Evolutionary conservation across 495 filamentous ascomycete species (phyloP).

Genomic region (Penicillium bialowiezense): DNA sequence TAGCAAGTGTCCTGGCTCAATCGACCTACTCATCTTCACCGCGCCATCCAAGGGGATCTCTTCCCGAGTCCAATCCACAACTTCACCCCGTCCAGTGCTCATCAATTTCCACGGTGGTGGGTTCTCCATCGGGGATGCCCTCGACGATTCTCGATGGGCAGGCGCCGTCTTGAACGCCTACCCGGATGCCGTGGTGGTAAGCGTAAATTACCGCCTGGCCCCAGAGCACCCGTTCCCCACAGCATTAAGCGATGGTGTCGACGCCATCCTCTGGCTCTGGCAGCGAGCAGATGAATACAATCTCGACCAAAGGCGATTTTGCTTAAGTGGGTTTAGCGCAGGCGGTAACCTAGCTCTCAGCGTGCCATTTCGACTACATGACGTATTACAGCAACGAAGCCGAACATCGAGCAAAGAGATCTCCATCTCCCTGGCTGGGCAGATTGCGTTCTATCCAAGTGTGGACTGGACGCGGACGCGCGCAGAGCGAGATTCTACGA

Average conservation of each 20-base stretch:
- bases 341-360: slow-evolving; percentile 76
- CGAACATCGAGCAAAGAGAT: slow-evolving; percentile 6
- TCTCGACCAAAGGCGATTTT: slow-evolving; percentile 54
- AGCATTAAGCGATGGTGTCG: slow-evolving; percentile 62
- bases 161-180: slow-evolving; percentile 7
- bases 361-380: slow-evolving; percentile 57
- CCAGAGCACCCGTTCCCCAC: slow-evolving; percentile 42
- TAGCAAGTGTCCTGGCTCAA: slow-evolving; percentile 14
- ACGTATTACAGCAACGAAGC: slow-evolving; percentile 16
- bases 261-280: slow-evolving; percentile 53
- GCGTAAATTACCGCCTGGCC: slow-evolving; percentile 34
- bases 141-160: slow-evolving; percentile 22
- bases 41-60: neutral
- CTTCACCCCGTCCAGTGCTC: slow-evolving; percentile 7
- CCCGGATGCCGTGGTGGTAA: slow-evolving; percentile 16
- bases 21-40: slow-evolving; percentile 23
- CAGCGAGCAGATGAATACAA: slow-evolving; percentile 43
- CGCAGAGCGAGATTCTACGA: slow-evolving; percentile 33
- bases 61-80: neutral
- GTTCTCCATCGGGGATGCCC: slow-evolving; percentile 34
- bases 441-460: slow-evolving; percentile 69
- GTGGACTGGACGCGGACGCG: slow-evolving; percentile 70
- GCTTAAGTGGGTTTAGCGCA: slow-evolving; percentile 67
- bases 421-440: slow-evolving; percentile 35
- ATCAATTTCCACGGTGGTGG: slow-evolving; percentile 35